Evolutionary conservation across 2,329 filamentous ascomycete species (phyloP).

Genomic region (Claviceps sp.): DNA sequence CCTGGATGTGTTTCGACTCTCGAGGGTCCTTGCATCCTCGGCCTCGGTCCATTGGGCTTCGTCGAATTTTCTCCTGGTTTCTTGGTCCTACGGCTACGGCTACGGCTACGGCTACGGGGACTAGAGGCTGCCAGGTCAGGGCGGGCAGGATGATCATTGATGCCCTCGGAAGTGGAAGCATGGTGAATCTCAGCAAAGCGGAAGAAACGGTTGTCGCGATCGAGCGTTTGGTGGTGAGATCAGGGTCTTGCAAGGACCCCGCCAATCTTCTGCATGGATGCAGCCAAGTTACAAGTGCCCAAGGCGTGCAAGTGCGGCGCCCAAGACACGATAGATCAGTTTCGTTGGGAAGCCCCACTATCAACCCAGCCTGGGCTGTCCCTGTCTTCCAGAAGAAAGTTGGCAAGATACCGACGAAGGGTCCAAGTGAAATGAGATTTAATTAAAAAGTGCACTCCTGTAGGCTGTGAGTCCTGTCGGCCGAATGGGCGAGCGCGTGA

Average conservation of each 20-base stretch:
- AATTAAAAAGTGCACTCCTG: no score
- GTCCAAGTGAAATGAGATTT: no score
- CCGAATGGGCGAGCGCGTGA: no score
- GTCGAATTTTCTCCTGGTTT: no score
- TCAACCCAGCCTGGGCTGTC: neutral
- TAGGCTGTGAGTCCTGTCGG: no score
- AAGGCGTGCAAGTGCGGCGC: neutral
- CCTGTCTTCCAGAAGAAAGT: neutral
- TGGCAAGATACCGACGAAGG: neutral
- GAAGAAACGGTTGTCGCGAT: constrained; percentile 9
- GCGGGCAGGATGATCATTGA: neutral
- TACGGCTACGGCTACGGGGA: neutral
- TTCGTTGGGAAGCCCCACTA: neutral
- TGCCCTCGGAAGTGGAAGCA: neutral
- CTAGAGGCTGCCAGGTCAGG: neutral
- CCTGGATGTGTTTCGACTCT: neutral
- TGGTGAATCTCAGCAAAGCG: neutral
- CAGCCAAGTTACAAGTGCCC: neutral
- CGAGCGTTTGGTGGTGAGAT: constrained; percentile 19
- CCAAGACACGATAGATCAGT: neutral
- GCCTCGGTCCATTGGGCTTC: no score
- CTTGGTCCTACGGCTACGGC: neutral
- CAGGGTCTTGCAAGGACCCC: constrained; percentile 11
- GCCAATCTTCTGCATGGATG: neutral
- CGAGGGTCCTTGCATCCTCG: neutral